Evolutionary conservation across 345 rosid species (phyloP), one percentile per base, ranked within the genome.

Genomic region (Boechera divaricarpa): DNA sequence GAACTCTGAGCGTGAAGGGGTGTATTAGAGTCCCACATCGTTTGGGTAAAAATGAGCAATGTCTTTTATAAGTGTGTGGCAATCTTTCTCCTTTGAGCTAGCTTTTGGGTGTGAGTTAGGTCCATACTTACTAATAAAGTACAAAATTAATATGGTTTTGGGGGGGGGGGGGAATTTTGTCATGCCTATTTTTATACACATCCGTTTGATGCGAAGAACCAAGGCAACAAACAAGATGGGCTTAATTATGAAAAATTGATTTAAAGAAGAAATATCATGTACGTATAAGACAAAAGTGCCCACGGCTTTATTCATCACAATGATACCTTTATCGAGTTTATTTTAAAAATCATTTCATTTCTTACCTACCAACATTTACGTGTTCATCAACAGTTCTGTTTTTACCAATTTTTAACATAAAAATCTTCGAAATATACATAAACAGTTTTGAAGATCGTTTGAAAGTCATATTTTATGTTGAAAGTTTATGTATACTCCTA

Each of bases 321-420:
- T 47, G 57, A 21, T 21, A 45, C 39, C 26, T 60, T 53, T 49
- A 54, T 28, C 29, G n/a, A 54, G 38, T 41, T 31, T 24, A 61
- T 16, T 28, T 28, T 2, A 28, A 44, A 70, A 72, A 10, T 12
- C 65, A 15, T 63, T 52, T 39, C 6, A 53, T 29, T 64, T 44
- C 62, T 18, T 2, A 75, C 68, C 73, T 36, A 59, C 54, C 41
- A 11, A 38, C n/a, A 10, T 28, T 67, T 48, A 48, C 79, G 68
- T 58, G 62, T 49, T 75, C 74, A 59, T 67, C 53, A 39, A 59
- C 52, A 67, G 59, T 48, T 75, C 54, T 38, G 7, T 18, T 49
- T 67, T 51, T 49, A 29, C 68, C 39, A 48, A 18, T 75, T 48
- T 35, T 35, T 39, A 8, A 36, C 60, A n/a, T 7, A 13, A n/a